Evolutionary conservation across 1,284 basidiomycete species (phyloP).

Genomic region (Cutaneotrichosporon sp.): DNA sequence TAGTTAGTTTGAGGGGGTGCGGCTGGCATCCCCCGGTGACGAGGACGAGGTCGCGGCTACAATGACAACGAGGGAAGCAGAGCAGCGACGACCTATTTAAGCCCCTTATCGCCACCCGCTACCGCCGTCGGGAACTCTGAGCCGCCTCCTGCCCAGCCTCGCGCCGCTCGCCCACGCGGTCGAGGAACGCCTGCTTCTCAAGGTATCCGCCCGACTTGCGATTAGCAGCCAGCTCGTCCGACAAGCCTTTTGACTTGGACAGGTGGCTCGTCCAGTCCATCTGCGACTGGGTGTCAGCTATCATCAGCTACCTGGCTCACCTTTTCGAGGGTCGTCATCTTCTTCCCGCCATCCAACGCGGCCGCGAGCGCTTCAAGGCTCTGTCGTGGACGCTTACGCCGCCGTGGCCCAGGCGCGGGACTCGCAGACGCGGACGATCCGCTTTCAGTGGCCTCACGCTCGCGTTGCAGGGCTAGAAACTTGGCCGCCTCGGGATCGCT

Average conservation of each 20-base stretch:
- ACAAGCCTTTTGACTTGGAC: conserved; percentile 26
- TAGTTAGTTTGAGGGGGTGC: too few relatives aligned
- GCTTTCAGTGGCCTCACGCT: not conserved
- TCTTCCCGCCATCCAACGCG: conserved; percentile 48
- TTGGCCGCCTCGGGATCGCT: conserved; percentile 45
- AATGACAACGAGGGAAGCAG: too few relatives aligned
- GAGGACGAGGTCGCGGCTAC: too few relatives aligned
- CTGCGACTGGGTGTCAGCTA: conserved; percentile 35
- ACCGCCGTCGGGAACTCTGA: conserved; percentile 1
- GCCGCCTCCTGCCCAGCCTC: not conserved
- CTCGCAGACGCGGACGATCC: conserved; percentile 7
- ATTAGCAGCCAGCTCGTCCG: conserved; percentile 47
- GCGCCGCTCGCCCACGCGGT: conserved; percentile 44
- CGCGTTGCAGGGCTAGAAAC: conserved; percentile 26
- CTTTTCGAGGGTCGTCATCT: conserved; percentile 54
- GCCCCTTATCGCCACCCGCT: not conserved
- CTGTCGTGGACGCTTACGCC: conserved; percentile 46
- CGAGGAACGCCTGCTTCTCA: conserved; percentile 49
- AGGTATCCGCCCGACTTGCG: conserved; percentile 45
- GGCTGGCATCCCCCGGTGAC: too few relatives aligned
- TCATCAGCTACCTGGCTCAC: conserved; percentile 22
- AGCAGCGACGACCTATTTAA: too few relatives aligned
- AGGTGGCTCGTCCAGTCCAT: conserved; percentile 52
- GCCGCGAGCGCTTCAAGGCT: conserved; percentile 50
- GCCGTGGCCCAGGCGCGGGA: conserved; percentile 18